Conservation (phyloP, 202 grass and related monocot genomes). For the Zizania palustris region DNA sequence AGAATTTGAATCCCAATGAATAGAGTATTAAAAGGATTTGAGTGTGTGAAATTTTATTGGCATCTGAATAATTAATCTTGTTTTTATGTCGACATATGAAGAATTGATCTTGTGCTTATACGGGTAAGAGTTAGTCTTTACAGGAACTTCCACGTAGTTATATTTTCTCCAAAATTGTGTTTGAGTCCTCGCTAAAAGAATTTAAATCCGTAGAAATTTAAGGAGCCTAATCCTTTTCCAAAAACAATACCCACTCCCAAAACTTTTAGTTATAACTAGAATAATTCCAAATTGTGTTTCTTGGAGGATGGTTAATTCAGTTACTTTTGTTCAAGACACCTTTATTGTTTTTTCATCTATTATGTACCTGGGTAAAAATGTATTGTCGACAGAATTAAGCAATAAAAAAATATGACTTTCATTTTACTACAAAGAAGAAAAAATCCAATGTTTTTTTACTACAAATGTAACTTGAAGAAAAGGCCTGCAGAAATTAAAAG, state of each 20-base stretch:
- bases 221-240: background rate
- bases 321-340: background rate
- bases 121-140: background rate
- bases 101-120: background rate
- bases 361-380: background rate
- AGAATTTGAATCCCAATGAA: too few species aligned
- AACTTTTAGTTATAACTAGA: background rate
- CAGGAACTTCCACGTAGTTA: too few species aligned
- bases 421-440: background rate
- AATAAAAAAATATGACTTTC: background rate
- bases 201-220: background rate
- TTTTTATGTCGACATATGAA: background rate
- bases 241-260: background rate
- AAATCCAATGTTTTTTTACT: background rate
- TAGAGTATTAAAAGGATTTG: too few species aligned
- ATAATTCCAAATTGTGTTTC: background rate
- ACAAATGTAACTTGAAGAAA: background rate
- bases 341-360: background rate
- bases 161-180: background rate
- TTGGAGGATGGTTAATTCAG: background rate
- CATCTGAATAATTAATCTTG: background rate
- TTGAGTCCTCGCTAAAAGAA: background rate
- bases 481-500: background rate
- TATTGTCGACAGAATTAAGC: background rate
- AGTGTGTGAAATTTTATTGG: background rate